phyloP scores from a whole-genome alignment of 179 eudicot genomes.

The Spinacia oleracea region DNA sequence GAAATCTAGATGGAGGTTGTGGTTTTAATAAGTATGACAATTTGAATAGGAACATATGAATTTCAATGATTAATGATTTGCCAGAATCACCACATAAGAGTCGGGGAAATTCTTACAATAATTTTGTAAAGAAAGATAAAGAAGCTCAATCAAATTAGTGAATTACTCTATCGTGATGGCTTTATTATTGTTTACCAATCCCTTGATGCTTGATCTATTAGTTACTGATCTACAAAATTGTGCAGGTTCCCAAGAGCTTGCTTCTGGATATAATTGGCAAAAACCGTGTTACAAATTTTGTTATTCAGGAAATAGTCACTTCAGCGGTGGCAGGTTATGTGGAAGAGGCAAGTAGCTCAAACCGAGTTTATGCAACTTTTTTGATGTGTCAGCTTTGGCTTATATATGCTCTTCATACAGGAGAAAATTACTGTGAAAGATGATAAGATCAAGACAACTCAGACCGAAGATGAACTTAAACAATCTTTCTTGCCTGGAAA shows the following conservation, averaged over 20 bases:
- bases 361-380: not conserved
- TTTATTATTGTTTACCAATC: not conserved
- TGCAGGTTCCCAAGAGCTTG: slow-evolving; percentile 70
- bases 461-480: slow-evolving; percentile 70
- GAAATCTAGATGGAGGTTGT: not conserved
- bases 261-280: slow-evolving; percentile 64
- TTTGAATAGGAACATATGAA: not conserved
- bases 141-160: not conserved
- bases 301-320: slow-evolving; percentile 68
- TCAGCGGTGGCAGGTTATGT: slow-evolving; percentile 61
- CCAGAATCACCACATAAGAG: not conserved
- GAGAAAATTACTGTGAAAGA: slow-evolving; percentile 73
- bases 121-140: not conserved
- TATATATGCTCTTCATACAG: slow-evolving; percentile 33
- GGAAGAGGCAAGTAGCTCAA: slow-evolving; percentile 52
- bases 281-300: slow-evolving; percentile 65
- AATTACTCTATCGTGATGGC: not conserved
- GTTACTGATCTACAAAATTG: slow-evolving; percentile 1
- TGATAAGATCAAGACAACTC: slow-evolving; percentile 62
- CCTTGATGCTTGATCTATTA: not conserved
- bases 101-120: not conserved
- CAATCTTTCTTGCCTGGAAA: slow-evolving; percentile 58
- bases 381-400: slow-evolving; percentile 1
- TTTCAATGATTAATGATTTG: no score
- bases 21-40: no score